Evolutionary conservation across 2,329 filamentous ascomycete genomes (phyloP), one percentile per base, ranked within the genome.

Genomic region (Pestalotiopsis sp.): DNA sequence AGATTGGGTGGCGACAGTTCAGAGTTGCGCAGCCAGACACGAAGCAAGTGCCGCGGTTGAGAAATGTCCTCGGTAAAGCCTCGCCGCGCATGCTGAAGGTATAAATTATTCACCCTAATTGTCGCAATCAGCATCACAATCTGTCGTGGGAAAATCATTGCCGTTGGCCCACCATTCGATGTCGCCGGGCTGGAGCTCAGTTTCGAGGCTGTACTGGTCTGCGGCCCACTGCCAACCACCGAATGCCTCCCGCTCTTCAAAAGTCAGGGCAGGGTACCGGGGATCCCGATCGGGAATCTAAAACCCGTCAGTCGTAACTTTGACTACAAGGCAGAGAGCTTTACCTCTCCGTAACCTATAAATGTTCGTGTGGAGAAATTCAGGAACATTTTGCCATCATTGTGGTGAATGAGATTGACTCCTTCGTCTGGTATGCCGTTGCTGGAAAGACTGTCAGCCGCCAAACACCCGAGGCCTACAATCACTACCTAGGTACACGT

Each of bases 171-270:
- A 62, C 59, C 59, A 62, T 41, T 62, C 60, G 23, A 63, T 20
- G 36, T 63, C 31, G 23, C 60, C 60, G 9, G 20, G 5, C 31
- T 63, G 14, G 27, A 62, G 27, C 38, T 62, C 59, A 4, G 59
- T 62, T 27, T 62, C 59, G 4, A 62, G 59, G n/a, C 59, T 62
- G 59, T 62, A 40, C 25, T 62, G 59, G 36, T 62, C 59, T 40
- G 59, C 59, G 4, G 40, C 59, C 59, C 59, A 62, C 59, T 62
- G 59, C 59, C 59, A 62, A 41, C 59, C 59, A 38, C 59, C 59
- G n/a, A 62, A 62, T 4, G 59, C 59, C 38, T 62, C 59, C 4
- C 59, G 27, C 23, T 62, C 59, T 27, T 62, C 59, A 12, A 62
- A 62, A 9, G 59, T 62, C 31, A 62, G 38, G 13, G 38, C 25